Base-by-base conservation (phyloP, 2,329 filamentous ascomycete species). In the Sclerotinia borealis region DNA sequence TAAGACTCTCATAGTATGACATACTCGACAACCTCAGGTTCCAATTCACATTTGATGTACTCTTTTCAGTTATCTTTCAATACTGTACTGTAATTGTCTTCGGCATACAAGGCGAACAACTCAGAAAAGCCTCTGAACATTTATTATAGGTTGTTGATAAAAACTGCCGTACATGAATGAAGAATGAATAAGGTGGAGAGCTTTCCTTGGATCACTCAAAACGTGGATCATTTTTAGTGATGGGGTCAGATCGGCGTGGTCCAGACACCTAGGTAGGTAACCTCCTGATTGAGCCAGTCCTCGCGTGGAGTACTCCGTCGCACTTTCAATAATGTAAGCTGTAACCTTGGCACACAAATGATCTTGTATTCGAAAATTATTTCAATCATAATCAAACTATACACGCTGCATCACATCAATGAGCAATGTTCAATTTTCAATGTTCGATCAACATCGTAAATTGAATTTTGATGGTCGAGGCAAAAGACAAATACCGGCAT, bases 241-340 rank as follows among this genome's bases (percentile, higher is more conserved):
- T 50, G 39, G 39, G n/a, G 22, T 49, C 19, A 17, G 60, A 62
- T 62, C 60, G 60, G 19, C 50, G 41, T 48, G 60, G 51, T 62
- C 50, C 31, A 61, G 59, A 55, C 43, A 54, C 52, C 43, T 8
- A 51, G 15, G n/a, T n/a, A n/a, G n/a, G n/a, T n/a, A n/a, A n/a
- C 59, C 37, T 34, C 48, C 37, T 52, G 13, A 43, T 60, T 60
- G 39, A 51, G 45, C 27, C n/a, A 41, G 27, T 54, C n/a, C 22
- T 45, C 37, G 37, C 37, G 27, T 54, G 48, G 34, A 43, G 47
- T 36, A 36, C 25, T 15, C 36, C n/a, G 17, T 39, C 27, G 22
- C 37, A 36, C 31, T 31, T 17, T 59, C 13, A 37, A 10, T 27
- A 27, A 41, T 17, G 22, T 15, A 59, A 59, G 19, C 4, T n/a